Evolutionary conservation across 352 stramenopile species (phyloP), one percentile per base, ranked within the genome.

Genomic region (Phytophthora meadii): DNA sequence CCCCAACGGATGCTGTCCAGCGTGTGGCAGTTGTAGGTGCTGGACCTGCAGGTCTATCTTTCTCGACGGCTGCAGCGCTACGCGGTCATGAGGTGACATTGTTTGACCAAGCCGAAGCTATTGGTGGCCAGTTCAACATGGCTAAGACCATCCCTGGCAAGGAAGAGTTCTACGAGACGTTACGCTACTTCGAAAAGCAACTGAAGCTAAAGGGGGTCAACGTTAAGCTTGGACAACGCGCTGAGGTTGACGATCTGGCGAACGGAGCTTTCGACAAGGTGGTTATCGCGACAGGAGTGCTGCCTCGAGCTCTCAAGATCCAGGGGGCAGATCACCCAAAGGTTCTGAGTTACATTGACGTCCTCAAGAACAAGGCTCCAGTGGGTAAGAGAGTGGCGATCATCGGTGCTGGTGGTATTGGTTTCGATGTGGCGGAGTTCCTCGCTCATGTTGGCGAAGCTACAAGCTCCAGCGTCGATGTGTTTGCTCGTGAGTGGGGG

Each of bases 401-500:
- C 36, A 98, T 99, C 68, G 97, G 97, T 37, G 96, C 97, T 24
- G 97, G 97, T 58, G 97, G 97, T 4, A 99, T 99, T 65, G 97
- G 97, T n/a, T 99, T 99, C 69, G 97, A 99, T 82, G 93, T 99
- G 7, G 87, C 93, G 11, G 97, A 99, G 68, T 99, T 94, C 65
- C 68, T 99, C 17, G 81, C 95, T 10, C 89, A 98, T 68, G 76
- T 90, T 6, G 81, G 82, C 45, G 77, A 81, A 51, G 89, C 82
- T 10, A 72, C 82, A 15, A 88, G 77, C 32, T 76, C 93, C 1
- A 89, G 90, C 34, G 62, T 97, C 2, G 69, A 92, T 40, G 74
- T 90, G 39, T 98, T 98, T 63, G 87, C 93, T 25, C 82, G 93
- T 62, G 95, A 98, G 67, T 99, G 97, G 97, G 93, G 94, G 28